These are phyloP conservation scores for Botrytis tulipae DNA, from an alignment of 2,329 filamentous ascomycete genomes.

Conservation along the genomic window DNA sequence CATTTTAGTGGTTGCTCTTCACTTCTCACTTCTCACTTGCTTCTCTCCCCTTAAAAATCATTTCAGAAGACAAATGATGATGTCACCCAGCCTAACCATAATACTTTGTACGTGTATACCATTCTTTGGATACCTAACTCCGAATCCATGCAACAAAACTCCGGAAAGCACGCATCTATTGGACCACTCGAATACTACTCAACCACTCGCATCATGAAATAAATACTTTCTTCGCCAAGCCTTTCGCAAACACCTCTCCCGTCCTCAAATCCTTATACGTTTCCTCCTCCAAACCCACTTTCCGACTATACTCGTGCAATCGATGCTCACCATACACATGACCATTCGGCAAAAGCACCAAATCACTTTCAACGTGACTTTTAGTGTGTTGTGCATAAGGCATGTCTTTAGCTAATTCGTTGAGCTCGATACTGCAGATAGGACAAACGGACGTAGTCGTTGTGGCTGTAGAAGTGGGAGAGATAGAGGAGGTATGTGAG, in stretches of 20 bases:
- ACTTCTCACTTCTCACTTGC: not conserved
- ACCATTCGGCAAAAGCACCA: conserved; percentile 83
- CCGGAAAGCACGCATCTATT: not conserved
- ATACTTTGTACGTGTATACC: too few species aligned
- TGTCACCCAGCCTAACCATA: too few species aligned
- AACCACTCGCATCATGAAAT: conserved; percentile 59
- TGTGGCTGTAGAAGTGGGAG: conserved; percentile 36
- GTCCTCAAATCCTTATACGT: conserved; percentile 77
- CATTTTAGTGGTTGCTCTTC: too few species aligned
- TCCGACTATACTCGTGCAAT: conserved; percentile 74
- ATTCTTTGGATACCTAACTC: not conserved
- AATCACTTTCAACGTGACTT: conserved; percentile 85
- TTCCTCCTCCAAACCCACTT: conserved; percentile 66
- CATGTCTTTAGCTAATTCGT: conserved; percentile 81
- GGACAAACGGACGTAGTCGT: conserved; percentile 73
- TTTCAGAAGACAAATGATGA: not conserved
- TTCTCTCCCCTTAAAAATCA: not conserved
- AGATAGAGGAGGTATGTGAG: conserved; percentile 32
- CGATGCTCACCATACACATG: conserved; percentile 77
- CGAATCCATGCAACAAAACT: not conserved
- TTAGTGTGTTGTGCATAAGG: conserved; percentile 95
- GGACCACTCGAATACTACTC: not conserved
- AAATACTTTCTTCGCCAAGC: conserved; percentile 79
- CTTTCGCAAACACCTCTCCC: conserved; percentile 61
- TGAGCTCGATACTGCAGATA: conserved; percentile 93